Evolutionary conservation across 2,329 filamentous ascomycete species (phyloP).

Genomic region (Trichoderma gracile): DNA sequence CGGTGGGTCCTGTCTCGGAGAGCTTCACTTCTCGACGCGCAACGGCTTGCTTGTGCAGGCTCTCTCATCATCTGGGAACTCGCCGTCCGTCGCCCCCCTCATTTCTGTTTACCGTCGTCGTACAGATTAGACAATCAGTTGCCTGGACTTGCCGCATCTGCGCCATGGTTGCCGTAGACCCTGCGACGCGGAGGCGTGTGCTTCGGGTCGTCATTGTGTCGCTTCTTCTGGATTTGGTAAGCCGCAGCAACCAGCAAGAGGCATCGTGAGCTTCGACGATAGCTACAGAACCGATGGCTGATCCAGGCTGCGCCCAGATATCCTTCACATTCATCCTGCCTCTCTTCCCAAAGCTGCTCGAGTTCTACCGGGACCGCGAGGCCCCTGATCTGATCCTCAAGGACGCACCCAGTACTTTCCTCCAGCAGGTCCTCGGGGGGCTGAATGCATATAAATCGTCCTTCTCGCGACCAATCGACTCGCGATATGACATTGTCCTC

Average conservation of each 20-base stretch:
- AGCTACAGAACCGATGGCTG: slow-evolving; percentile 6
- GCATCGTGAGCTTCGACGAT: not conserved
- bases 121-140: slow-evolving; percentile 25
- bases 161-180: slow-evolving; percentile 48
- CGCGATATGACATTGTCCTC: slow-evolving; percentile 94
- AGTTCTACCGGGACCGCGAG: slow-evolving; percentile 92
- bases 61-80: not conserved
- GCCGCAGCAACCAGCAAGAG: not conserved
- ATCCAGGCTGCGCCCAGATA: slow-evolving; percentile 59
- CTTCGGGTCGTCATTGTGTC: slow-evolving; percentile 87
- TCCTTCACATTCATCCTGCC: slow-evolving; percentile 99
- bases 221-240: slow-evolving; percentile 83
- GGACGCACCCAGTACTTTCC: slow-evolving; percentile 61
- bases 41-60: not conserved
- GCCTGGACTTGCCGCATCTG: not conserved
- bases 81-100: not conserved
- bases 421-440: slow-evolving; percentile 76
- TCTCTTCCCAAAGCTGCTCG: slow-evolving; percentile 89
- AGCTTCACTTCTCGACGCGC: not conserved
- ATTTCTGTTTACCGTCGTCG: not conserved
- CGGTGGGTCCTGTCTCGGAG: slow-evolving; percentile 8
- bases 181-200: slow-evolving; percentile 71
- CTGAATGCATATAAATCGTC: slow-evolving; percentile 94
- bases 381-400: slow-evolving; percentile 48
- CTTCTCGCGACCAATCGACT: slow-evolving; percentile 90